Conservation (phyloP, 1,139 yeast species). For the Debaryomyces sp. region DNA sequence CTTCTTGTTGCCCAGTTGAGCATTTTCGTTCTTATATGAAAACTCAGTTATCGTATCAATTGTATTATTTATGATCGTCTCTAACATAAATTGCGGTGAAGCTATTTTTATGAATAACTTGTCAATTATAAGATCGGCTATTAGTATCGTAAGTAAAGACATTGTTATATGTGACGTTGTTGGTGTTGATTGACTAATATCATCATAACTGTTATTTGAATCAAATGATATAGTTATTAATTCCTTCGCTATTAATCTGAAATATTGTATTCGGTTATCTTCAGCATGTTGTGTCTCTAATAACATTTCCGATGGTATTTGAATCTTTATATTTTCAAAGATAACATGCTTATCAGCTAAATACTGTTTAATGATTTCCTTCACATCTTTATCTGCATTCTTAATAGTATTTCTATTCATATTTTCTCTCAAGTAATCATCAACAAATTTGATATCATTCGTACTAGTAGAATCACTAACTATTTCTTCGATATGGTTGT, state of each 20-base stretch:
- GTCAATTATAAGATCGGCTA: constrained; percentile 39
- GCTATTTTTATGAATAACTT: constrained; percentile 33
- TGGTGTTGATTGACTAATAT: constrained; percentile 15
- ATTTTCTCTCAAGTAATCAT: constrained; percentile 13
- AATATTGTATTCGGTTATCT: constrained; percentile 20
- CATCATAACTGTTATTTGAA: constrained; percentile 1
- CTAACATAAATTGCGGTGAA: constrained; percentile 32
- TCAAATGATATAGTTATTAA: constrained; percentile 25
- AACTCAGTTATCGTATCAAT: not conserved
- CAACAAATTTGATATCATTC: constrained; percentile 18
- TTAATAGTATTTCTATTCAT: constrained; percentile 12
- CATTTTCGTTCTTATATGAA: not conserved
- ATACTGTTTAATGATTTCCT: constrained; percentile 6
- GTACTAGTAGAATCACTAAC: constrained; percentile 15
- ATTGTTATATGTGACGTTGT: constrained; percentile 33
- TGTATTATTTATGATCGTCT: constrained; percentile 15
- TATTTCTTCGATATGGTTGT: constrained; percentile 30
- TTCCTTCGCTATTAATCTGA: constrained; percentile 26
- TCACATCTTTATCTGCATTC: constrained; percentile 8
- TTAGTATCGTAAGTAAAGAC: constrained; percentile 29
- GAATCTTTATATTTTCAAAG: constrained; percentile 14
- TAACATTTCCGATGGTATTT: not conserved
- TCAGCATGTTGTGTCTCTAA: not conserved
- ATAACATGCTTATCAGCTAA: constrained; percentile 19
- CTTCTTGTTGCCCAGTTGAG: not conserved